These are phyloP conservation scores for Arabidopsis hybrid DNA, from an alignment of 441 rosid species.

Conservation along the genomic window DNA sequence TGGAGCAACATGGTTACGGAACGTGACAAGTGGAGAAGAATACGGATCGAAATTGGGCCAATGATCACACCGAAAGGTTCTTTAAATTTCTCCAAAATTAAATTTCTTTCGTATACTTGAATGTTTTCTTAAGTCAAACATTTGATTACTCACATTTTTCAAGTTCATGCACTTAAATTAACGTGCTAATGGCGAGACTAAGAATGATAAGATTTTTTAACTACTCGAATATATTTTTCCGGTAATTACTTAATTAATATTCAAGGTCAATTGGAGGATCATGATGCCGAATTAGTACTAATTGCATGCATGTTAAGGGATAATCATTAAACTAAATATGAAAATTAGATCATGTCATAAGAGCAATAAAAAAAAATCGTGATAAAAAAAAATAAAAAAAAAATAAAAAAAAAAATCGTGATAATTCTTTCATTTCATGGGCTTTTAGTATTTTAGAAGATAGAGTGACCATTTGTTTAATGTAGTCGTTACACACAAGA, in stretches of 20 bases:
- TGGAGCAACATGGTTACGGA: conserved; percentile 29
- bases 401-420: too few species aligned
- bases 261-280: conserved; percentile 31
- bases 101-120: conserved; percentile 23
- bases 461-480: too few species aligned
- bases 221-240: not conserved
- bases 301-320: conserved; percentile 34
- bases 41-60: conserved; percentile 38
- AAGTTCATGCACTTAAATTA: conserved; percentile 41
- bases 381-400: too few species aligned
- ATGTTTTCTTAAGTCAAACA: conserved; percentile 34
- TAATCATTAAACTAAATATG: not conserved
- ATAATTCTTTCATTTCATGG: too few species aligned
- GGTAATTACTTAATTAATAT: not conserved
- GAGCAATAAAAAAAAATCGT: too few species aligned
- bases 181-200: conserved; percentile 6
- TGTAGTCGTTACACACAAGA: too few species aligned
- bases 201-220: conserved; percentile 5
- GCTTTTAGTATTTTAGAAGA: too few species aligned
- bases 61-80: conserved; percentile 44
- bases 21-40: conserved; percentile 43
- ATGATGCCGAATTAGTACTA: conserved; percentile 30
- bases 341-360: too few species aligned
- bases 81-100: not conserved
- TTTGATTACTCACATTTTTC: conserved; percentile 27